Evolutionary conservation across 2,329 filamentous ascomycete genomes (phyloP).

Genomic region (Botrytis sinoallii): DNA sequence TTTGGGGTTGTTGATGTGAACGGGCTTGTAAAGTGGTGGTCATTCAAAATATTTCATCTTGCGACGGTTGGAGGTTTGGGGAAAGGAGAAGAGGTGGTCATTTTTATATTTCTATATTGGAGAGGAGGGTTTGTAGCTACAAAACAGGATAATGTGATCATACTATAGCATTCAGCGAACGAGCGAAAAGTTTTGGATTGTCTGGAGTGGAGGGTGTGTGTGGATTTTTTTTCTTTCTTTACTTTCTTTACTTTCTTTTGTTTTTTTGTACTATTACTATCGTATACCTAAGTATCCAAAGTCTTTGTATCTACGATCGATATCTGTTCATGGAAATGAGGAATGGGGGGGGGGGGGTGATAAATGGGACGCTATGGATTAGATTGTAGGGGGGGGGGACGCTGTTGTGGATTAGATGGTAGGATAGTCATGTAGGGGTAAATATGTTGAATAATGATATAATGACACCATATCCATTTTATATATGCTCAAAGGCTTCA

Average conservation of each 20-base stretch:
- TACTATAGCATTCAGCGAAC: not conserved
- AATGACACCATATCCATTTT: not conserved
- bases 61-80: not conserved
- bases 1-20: not conserved
- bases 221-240: not conserved
- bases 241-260: not conserved
- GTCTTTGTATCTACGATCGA: not conserved
- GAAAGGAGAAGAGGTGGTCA: not conserved
- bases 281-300: not conserved
- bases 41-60: not conserved
- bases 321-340: not conserved
- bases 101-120: not conserved
- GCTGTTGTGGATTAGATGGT: too few relatives aligned
- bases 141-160: not conserved
- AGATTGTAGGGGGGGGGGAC: too few relatives aligned
- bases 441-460: too few relatives aligned
- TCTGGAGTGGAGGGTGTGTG: too few relatives aligned
- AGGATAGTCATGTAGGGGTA: too few relatives aligned
- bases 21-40: not conserved
- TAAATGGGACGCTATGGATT: too few relatives aligned
- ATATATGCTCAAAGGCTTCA: not conserved
- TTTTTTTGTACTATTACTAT: not conserved
- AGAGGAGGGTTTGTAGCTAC: not conserved
- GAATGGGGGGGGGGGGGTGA: not conserved
- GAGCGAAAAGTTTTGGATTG: not conserved